Evolutionary conservation across 306 rosid species (phyloP), one percentile per base, ranked within the genome.

Genomic region (Acmispon strigosus): DNA sequence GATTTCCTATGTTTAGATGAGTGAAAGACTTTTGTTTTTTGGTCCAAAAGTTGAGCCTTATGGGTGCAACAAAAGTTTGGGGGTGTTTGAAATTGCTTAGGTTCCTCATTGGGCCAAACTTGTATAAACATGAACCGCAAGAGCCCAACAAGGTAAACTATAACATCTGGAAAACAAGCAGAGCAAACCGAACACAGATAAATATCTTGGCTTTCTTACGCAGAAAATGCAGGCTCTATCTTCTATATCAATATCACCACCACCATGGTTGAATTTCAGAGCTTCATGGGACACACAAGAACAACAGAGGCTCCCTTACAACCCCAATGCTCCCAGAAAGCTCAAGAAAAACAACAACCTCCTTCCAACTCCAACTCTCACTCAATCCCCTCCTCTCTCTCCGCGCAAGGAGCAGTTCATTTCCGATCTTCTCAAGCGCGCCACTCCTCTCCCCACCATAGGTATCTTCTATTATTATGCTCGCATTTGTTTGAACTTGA

Each of bases 291-390:
- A 94, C 78, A 87, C 90, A 0, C 83, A 85, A 8, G 94, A 84
- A 1, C 83, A 85, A 8, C 96, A 84, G 49, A 81, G 86, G 66
- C 78, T 78, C 13, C 42, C 96, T 0, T 94, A 94, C 84, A 94
- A 94, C 53, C 98, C 84, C 51, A 90, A 94, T 17, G 92, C 96
- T 55, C 97, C 97, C 1, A 80, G 89, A 82, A 90, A 87, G 73
- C 78, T 63, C 54, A 70, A 66, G 59, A 77, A 86, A 80, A 84
- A 80, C 41, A 82, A 80, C 29, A 44, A n/a, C 29, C 22, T 69
- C 29, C 22, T 69, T 48, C 68, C 43, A 14, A 20, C 57, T 42
- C 64, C 43, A 14, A 32, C 66, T 5, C 54, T 7, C 56, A 2
- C 56, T 0, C 78, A 32, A 17, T 73, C 85, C 3, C 81, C 88